These are phyloP conservation scores for Musa schizocarpa DNA, from an alignment of 176 grass and related monocot species.

Conservation along the genomic window DNA sequence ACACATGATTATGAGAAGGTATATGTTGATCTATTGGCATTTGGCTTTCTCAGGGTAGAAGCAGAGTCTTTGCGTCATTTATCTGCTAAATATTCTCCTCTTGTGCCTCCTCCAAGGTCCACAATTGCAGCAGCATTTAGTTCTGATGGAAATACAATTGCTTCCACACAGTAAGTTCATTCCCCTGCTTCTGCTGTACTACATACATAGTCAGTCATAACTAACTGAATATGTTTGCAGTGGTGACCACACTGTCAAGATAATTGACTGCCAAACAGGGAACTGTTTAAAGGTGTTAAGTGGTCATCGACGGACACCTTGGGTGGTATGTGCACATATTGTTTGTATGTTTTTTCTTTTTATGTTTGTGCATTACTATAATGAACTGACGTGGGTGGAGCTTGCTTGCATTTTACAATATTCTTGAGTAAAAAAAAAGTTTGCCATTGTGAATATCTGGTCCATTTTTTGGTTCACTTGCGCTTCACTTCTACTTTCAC, in stretches of 20 bases:
- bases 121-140: conserved; percentile 99
- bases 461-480: too few species aligned
- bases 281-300: conserved; percentile 88
- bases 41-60: conserved; percentile 57
- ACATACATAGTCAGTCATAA: not conserved
- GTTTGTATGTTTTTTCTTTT: not conserved
- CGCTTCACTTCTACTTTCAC: too few species aligned
- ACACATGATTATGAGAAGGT: too few species aligned
- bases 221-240: conserved; percentile 45
- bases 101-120: conserved; percentile 84
- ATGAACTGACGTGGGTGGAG: not conserved
- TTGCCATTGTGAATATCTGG: too few species aligned
- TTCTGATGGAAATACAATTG: conserved; percentile 87
- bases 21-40: too few species aligned
- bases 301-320: conserved; percentile 93
- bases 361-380: not conserved
- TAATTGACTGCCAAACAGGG: conserved; percentile 89
- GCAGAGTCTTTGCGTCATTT: conserved; percentile 67
- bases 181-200: not conserved
- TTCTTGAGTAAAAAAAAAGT: too few species aligned
- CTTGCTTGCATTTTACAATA: too few species aligned
- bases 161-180: conserved; percentile 85
- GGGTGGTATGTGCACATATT: conserved; percentile 72
- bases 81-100: conserved; percentile 81
- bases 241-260: conserved; percentile 98